Evolutionary conservation across 257 asterid genomes (phyloP), one percentile per base, ranked within the genome.

Genomic region (Solanum habrochaites): DNA sequence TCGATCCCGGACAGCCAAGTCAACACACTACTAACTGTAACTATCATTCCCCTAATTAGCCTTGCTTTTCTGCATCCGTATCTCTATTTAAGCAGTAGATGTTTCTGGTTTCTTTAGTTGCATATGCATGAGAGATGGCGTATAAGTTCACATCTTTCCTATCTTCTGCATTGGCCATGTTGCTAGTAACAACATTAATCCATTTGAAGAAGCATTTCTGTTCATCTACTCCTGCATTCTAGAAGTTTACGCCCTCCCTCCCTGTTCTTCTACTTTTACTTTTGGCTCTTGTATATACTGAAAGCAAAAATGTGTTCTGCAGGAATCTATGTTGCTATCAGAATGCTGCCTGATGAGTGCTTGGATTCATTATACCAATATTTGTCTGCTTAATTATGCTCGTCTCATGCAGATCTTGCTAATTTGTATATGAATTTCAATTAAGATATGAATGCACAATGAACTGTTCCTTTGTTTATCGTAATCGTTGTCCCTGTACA

Each of bases 1-100:
- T 88, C 81, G 92, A 91, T 83, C 86, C 81, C 47, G 92, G 92
- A 72, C 89, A 86, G 87, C 87, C 78, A 73, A 88, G 89, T 89
- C 90, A 86, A 72, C 92, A 72, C 83, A 64, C 78, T 32, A 88
- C 91, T 85, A 90, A 86, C 88, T 87, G 87, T 90, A 85, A 85
- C 60, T 90, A 92, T 91, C 88, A 90, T 89, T 90, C 86, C 82
- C 83, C 60, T 82, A 10, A 66, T 80, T 82, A 75, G 40, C 82
- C 29, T 87, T 85, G 47, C 45, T 45, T 72, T 67, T 64, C 35
- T 43, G 18, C 88, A 47, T 83, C 72, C 18, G 66, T 73, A 40
- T 35, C 87, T 73, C 14, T 85, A 58, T 58, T 52, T 35, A 80
- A 80, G 69, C 29, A 31, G 45, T 81, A 31, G 42, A 49, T 31